Conservation (phyloP, 2,329 filamentous ascomycete genomes). For the Cladosporium sp. region DNA sequence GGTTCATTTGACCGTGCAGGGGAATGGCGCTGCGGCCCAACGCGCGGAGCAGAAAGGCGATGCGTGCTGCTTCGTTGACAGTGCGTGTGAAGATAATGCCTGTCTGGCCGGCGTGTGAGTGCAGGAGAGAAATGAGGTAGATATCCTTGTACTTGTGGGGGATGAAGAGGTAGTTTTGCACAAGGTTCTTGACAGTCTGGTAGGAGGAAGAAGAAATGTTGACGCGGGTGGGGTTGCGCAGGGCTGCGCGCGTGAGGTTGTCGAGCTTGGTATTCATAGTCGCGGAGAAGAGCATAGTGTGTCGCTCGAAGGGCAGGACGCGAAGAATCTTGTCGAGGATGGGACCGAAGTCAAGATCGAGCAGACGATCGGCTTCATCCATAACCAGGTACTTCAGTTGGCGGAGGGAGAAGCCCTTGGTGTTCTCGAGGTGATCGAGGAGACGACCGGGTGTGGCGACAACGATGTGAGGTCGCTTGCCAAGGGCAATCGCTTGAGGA, state of each 20-base stretch:
- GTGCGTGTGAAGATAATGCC: constrained; percentile 90
- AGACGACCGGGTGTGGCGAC: constrained; percentile 88
- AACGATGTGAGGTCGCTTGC: constrained; percentile 92
- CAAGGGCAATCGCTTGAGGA: constrained; percentile 79
- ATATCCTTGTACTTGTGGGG: constrained; percentile 84
- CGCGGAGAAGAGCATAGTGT: constrained; percentile 87
- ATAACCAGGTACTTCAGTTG: constrained; percentile 84
- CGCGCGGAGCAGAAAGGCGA: constrained; percentile 75
- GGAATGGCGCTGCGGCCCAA: constrained; percentile 89
- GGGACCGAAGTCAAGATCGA: constrained; percentile 92
- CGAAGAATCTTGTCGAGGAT: constrained; percentile 91
- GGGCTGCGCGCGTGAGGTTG: constrained; percentile 79
- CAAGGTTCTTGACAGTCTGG: constrained; percentile 82
- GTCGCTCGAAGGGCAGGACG: constrained; percentile 69
- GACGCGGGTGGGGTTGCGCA: constrained; percentile 78
- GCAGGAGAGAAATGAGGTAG: constrained; percentile 79
- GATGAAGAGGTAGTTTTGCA: constrained; percentile 82
- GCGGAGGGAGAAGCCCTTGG: constrained; percentile 85
- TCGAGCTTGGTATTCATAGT: constrained; percentile 95
- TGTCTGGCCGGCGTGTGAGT: constrained; percentile 80
- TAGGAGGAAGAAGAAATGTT: constrained; percentile 79
- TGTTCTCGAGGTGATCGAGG: constrained; percentile 91
- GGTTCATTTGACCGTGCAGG: constrained; percentile 85
- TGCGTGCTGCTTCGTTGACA: constrained; percentile 80
- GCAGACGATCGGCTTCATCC: constrained; percentile 86